Base-by-base conservation (phyloP, 352 stramenopile species). In the Globisporangium okanoganense region DNA sequence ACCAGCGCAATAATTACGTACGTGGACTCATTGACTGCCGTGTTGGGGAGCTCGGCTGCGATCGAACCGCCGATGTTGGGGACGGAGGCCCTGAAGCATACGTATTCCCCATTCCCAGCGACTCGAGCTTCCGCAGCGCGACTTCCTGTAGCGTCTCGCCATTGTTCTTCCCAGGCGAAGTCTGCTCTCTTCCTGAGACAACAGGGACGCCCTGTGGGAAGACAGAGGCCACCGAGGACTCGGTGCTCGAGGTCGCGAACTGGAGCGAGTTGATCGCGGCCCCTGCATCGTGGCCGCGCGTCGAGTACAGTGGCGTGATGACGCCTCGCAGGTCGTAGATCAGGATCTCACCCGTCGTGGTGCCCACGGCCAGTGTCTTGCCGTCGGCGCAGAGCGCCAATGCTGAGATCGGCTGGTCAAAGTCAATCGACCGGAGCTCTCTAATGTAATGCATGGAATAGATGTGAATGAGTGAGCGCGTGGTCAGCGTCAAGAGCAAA, bases 321-420 rank as follows among this genome's bases (percentile, higher is more conserved):
- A 69, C 70, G 18, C 79, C 78, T 9, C 82, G 75, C 8, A 92
- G 62, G 58, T 92, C 82, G 62, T 87, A 90, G 24, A 90, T 51
- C 3, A 87, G 54, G 24, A 92, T 76, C 22, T 86, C 73, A 18
- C 82, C 82, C 3, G 48, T 73, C 29, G 62, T 79, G 1, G 75
- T 86, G 5, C 79, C 79, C 0, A 87, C 72, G 18, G 77, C 75
- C 0, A 89, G 69, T 10, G 80, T 90, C 44, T 90, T 90, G 8
- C 78, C 80, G 59, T 88, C 80, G 6, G 74, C 78, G 61, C 78
- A 87, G 4, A 90, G 64, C 22, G 81, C 71, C 7, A 90, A 65
- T 0, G 78, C 73, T 2, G 78, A 82, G 5, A 90, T 70, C 14
- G 78, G 80, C 10, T 85, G 67, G 18, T 84, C 72, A 50, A 88